phyloP scores from a whole-genome alignment of 768 basidiomycete species.

The Pulveroboletus frians region DNA sequence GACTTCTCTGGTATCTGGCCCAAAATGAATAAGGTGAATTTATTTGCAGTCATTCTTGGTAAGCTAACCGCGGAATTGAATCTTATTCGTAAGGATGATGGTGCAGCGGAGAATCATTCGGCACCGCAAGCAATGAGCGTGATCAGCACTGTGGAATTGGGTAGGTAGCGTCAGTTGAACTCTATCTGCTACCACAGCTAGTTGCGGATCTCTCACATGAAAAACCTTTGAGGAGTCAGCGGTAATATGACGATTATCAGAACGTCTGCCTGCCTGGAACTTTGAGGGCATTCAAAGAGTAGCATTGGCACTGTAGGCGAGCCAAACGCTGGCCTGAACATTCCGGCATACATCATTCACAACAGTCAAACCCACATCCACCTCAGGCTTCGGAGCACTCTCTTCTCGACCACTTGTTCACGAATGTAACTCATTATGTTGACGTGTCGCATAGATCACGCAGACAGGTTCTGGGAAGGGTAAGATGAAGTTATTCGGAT shows the following conservation, averaged over 20 bases:
- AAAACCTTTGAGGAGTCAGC: constrained; percentile 54
- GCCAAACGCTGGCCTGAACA: constrained; percentile 45
- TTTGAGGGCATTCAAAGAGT: constrained; percentile 28
- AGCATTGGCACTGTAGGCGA: constrained; percentile 49
- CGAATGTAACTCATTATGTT: constrained; percentile 64
- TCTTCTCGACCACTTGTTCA: constrained; percentile 53
- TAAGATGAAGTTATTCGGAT: too few species aligned
- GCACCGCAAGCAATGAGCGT: constrained; percentile 51
- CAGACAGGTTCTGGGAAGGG: too few species aligned
- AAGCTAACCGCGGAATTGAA: neutral
- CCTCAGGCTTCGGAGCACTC: constrained; percentile 47
- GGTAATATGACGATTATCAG: constrained; percentile 75
- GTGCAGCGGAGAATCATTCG: constrained; percentile 51
- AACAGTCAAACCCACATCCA: constrained; percentile 43
- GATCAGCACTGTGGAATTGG: constrained; percentile 50
- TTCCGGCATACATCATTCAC: constrained; percentile 65
- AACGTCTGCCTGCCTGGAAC: constrained; percentile 31
- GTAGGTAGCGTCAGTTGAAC: constrained; percentile 37
- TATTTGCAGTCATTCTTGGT: constrained; percentile 63
- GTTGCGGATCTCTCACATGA: constrained; percentile 25
- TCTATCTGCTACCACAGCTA: neutral
- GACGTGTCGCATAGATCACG: constrained; percentile 30
- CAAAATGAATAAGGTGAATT: constrained; percentile 65
- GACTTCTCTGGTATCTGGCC: constrained; percentile 65
- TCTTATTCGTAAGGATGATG: constrained; percentile 22